Conservation (phyloP, 179 eudicot genomes). For the Heliamphora pulchella region DNA sequence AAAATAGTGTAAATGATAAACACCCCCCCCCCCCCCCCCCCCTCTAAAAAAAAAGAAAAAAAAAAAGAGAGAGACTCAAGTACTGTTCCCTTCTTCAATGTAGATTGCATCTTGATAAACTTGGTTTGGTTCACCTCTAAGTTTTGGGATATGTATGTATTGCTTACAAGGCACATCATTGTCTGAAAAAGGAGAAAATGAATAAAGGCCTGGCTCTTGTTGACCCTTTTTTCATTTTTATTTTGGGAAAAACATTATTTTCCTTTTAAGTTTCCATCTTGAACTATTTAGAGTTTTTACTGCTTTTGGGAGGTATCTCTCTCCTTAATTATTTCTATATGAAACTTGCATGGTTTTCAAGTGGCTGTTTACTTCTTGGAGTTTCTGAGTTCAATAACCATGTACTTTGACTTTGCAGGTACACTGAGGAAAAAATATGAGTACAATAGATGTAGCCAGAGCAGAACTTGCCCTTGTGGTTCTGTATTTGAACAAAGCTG, state of each 20-base stretch:
- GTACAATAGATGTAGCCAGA: constrained; percentile 62
- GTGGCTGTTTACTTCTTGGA: neutral
- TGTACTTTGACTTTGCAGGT: constrained; percentile 23
- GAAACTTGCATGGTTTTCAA: neutral
- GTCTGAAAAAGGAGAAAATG: neutral
- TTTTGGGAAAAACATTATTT: neutral
- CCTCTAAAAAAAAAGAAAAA: too few relatives aligned
- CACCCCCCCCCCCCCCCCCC: too few relatives aligned
- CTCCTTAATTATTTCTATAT: neutral
- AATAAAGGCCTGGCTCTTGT: neutral
- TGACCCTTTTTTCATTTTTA: neutral
- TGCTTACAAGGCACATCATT: neutral
- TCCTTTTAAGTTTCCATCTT: neutral
- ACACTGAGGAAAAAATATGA: constrained; percentile 40
- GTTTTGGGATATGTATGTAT: neutral
- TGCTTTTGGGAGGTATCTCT: neutral
- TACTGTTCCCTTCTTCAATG: too few relatives aligned
- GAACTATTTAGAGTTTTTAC: neutral
- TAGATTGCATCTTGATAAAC: neutral
- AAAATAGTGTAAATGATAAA: too few relatives aligned
- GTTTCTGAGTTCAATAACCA: constrained; percentile 2
- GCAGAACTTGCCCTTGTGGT: constrained; percentile 82
- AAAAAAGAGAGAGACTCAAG: too few relatives aligned
- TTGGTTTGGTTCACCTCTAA: neutral
- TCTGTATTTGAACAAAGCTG: constrained; percentile 91